Conservation (phyloP, 352 stramenopile genomes). For the Hyaloperonospora arabidopsidis region DNA sequence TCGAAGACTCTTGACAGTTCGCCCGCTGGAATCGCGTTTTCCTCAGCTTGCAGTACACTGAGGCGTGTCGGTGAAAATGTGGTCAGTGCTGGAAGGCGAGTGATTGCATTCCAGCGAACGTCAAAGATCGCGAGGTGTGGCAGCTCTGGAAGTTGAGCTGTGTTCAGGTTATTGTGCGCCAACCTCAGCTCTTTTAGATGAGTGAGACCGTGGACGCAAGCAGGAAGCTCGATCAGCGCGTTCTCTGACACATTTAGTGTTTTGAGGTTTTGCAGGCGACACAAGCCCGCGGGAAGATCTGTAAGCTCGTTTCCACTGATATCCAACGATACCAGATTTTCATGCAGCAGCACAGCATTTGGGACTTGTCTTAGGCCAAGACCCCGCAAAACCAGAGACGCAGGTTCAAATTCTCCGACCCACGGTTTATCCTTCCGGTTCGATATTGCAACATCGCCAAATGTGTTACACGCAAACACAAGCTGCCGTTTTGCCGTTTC, state of each 20-base stretch:
- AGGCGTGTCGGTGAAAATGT: constrained; percentile 11
- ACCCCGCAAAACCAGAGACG: constrained; percentile 18
- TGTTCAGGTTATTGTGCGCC: constrained; percentile 54
- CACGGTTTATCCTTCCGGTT: neutral
- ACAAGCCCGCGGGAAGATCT: constrained; percentile 34
- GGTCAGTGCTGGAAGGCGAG: constrained; percentile 6
- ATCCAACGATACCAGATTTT: constrained; percentile 33
- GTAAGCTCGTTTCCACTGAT: constrained; percentile 45
- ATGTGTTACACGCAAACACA: constrained; percentile 27
- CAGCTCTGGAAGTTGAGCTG: constrained; percentile 21
- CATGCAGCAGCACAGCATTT: constrained; percentile 31
- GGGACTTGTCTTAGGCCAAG: constrained; percentile 28
- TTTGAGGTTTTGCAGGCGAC: constrained; percentile 28
- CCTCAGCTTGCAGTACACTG: constrained; percentile 15
- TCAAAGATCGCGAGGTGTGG: constrained; percentile 32
- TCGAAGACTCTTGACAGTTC: constrained; percentile 17
- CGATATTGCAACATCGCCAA: constrained; percentile 18
- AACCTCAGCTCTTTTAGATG: constrained; percentile 34
- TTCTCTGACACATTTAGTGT: constrained; percentile 57
- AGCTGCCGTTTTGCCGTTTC: constrained; percentile 35
- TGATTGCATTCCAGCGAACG: constrained; percentile 35
- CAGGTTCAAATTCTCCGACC: constrained; percentile 1
- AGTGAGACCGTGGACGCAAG: constrained; percentile 20
- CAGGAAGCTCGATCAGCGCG: constrained; percentile 35
- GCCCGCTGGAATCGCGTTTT: constrained; percentile 20